Evolutionary conservation across 176 grass and related monocot genomes (phyloP).

Genomic region (Carex parvula): DNA sequence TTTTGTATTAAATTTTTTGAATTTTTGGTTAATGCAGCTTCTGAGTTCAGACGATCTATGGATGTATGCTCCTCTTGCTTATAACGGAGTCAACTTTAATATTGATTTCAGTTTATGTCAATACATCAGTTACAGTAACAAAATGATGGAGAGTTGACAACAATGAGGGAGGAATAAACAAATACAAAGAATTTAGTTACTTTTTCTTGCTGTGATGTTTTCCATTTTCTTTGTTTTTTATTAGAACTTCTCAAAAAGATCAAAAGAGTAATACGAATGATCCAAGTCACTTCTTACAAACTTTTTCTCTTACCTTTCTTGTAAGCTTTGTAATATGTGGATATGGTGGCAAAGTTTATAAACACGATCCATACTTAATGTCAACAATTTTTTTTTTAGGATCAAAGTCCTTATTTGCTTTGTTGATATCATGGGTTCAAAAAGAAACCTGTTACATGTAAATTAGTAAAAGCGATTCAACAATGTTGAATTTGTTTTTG

Average conservation of each 20-base stretch:
- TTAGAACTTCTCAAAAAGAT: constrained; percentile 13
- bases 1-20: neutral
- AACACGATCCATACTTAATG: neutral
- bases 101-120: constrained; percentile 49
- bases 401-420: no score
- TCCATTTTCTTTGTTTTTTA: neutral
- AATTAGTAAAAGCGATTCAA: no score
- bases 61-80: constrained; percentile 93
- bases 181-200: neutral
- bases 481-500: no score
- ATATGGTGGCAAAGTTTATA: constrained; percentile 4
- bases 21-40: constrained; percentile 48
- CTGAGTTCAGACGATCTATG: constrained; percentile 89
- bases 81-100: constrained; percentile 78
- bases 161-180: neutral
- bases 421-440: no score
- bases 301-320: neutral
- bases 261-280: constrained; percentile 30
- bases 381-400: neutral
- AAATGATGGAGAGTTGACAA: neutral
- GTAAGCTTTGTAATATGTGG: constrained; percentile 7
- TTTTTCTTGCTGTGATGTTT: neutral
- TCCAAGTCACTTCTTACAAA: constrained; percentile 14
- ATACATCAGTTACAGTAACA: constrained; percentile 13
- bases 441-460: no score